These are phyloP conservation scores for Aspergillus flavus DNA, from an alignment of 2,329 filamentous ascomycete genomes.

Conservation along the genomic window DNA sequence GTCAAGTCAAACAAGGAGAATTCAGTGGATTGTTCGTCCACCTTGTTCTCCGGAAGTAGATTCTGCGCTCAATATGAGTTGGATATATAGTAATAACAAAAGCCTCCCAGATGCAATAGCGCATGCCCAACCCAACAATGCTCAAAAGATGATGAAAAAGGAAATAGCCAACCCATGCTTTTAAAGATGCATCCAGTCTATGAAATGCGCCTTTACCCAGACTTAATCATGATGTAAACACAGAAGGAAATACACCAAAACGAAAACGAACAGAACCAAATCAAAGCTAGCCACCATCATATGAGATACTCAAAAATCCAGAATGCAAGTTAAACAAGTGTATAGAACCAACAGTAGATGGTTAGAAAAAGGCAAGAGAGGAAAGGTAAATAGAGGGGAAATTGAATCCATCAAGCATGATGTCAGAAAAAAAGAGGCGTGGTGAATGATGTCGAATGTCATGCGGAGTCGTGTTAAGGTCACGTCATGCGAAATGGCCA, in stretches of 20 bases:
- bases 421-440: constrained; percentile 17
- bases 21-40: neutral
- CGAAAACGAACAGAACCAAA: constrained; percentile 6
- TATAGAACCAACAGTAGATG: constrained; percentile 17
- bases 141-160: constrained; percentile 20
- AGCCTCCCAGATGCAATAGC: constrained; percentile 40
- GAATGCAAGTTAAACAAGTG: constrained; percentile 20
- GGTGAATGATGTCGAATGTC: constrained; percentile 1
- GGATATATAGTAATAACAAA: constrained; percentile 24
- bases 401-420: constrained; percentile 4
- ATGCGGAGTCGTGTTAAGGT: constrained; percentile 4
- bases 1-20: neutral
- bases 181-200: constrained; percentile 41
- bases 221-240: constrained; percentile 30
- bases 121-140: constrained; percentile 29
- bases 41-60: constrained; percentile 6
- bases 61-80: constrained; percentile 16
- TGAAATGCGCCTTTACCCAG: constrained; percentile 35
- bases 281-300: constrained; percentile 3
- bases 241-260: constrained; percentile 14
- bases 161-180: constrained; percentile 29
- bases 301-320: constrained; percentile 7
- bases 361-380: neutral
- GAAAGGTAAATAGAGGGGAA: constrained; percentile 4
- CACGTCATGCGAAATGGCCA: constrained; percentile 8